Evolutionary conservation across 2,329 filamentous ascomycete genomes (phyloP), one percentile per base, ranked within the genome.

Genomic region (Venturia aucupariae): DNA sequence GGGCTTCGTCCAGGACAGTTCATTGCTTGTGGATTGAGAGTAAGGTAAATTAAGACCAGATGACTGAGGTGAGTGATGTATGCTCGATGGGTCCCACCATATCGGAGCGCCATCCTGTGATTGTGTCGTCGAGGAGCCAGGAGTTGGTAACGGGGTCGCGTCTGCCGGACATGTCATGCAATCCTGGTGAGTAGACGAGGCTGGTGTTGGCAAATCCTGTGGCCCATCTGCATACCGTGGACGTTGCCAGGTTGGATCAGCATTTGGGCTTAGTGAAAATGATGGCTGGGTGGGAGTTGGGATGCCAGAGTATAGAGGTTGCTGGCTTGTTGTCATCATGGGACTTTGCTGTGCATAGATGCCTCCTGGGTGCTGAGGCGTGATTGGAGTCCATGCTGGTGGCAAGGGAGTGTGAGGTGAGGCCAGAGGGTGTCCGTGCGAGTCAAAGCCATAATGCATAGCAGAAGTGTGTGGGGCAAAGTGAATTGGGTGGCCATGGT

Each of bases 351-450:
- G 62, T 17, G 41, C 13, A 19, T 41, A 63, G 22, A 51, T 51
- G n/a, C 13, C 3, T n/a, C 32, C 42, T 6, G 19, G 19, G 30
- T 63, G 59, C 15, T 63, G 62, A 30, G 62, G 62, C 11, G 63
- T 60, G 38, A 51, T 46, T 19, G 63, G 63, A 3, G 63, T 64
- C 57, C 54, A 61, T 19, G 55, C 38, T 32, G 63, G 63, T n/a
- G 55, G 55, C 15, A 48, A 44, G 6, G 41, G 63, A 7, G 63
- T 51, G 19, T 64, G 55, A 17, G 54, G 63, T 35, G 63, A 64
- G 24, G 51, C 4, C 22, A 64, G 32, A 35, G 62, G 46, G n/a
- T 35, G 27, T 13, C 48, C 32, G 42, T 63, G 57, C 10, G 42
- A 32, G 17, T 22, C 22, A 32, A 57, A 32, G 19, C 30, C 51